phyloP scores from a whole-genome alignment of 2,329 filamentous ascomycete species.

The Keithomyces neogunnii region DNA sequence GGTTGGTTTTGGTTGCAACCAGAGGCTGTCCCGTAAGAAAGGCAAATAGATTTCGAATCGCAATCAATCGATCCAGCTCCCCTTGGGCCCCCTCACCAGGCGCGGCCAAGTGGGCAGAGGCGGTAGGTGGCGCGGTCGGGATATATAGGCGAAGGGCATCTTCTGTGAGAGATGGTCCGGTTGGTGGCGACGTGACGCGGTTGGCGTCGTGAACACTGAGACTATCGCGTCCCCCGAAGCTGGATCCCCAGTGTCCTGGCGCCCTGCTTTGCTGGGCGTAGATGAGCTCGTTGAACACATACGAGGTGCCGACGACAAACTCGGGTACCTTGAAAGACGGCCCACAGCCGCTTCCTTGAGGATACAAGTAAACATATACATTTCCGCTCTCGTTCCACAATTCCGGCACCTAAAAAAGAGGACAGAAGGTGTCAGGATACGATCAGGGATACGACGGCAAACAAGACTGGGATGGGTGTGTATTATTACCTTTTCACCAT shows the following conservation, averaged over 20 bases:
- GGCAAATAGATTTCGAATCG: slow-evolving; percentile 57
- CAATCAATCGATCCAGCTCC: slow-evolving; percentile 48
- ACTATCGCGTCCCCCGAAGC: slow-evolving; percentile 38
- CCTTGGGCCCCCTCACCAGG: slow-evolving; percentile 23
- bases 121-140: slow-evolving; percentile 33
- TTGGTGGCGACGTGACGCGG: slow-evolving; percentile 28
- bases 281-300: slow-evolving; percentile 45
- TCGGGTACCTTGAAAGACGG: slow-evolving; percentile 54
- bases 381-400: slow-evolving; percentile 55
- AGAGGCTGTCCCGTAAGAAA: slow-evolving; percentile 56
- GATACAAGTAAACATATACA: slow-evolving; percentile 49
- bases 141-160: slow-evolving; percentile 43
- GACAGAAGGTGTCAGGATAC: neutral
- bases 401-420: slow-evolving; percentile 45
- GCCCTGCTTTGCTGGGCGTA: slow-evolving; percentile 30
- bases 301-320: slow-evolving; percentile 44
- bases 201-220: slow-evolving; percentile 42
- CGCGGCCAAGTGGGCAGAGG: slow-evolving; percentile 23
- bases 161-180: slow-evolving; percentile 27
- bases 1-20: slow-evolving; percentile 45
- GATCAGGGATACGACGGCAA: too few relatives aligned
- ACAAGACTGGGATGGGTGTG: neutral
- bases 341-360: slow-evolving; percentile 38
- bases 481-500: slow-evolving; percentile 43
- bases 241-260: slow-evolving; percentile 15